A percentile compares a stretch with the other conserved stretches of the same genome.
Conservation (phyloP, 2,329 filamentous ascomycete species). For the Phoma herbarum region DNA sequence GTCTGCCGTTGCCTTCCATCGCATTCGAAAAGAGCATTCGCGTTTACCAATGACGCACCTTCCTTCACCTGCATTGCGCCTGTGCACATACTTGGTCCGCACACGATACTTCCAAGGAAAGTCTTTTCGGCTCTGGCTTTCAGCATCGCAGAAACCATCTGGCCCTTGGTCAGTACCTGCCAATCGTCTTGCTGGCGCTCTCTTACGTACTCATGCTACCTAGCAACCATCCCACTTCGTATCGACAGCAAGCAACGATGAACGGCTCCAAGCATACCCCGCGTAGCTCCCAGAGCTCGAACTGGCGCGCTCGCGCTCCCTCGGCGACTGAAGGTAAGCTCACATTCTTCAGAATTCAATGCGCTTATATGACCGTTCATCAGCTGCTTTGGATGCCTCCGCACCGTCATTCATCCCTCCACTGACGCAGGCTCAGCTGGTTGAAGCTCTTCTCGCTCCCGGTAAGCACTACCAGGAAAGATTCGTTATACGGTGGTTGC, state of each 20-base stretch:
- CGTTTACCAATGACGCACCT: neutral
- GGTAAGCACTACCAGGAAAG: too few relatives aligned
- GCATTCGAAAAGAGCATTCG: neutral
- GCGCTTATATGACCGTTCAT: neutral
- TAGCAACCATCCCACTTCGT: neutral
- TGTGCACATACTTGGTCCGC: slow-evolving; percentile 7
- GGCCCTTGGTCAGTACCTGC: too few relatives aligned
- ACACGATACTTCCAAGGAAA: too few relatives aligned
- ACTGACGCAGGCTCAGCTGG: neutral
- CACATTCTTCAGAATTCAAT: neutral
- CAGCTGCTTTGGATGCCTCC: slow-evolving; percentile 1
- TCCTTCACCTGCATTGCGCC: slow-evolving; percentile 4
- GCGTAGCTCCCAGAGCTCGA: neutral
- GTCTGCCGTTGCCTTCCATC: neutral
- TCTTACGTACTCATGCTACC: too few relatives aligned
- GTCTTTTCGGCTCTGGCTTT: too few relatives aligned
- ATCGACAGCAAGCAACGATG: neutral
- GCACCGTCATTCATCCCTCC: neutral
- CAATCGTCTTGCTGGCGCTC: too few relatives aligned
- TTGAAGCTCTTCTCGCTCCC: neutral
- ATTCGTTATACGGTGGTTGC: too few relatives aligned
- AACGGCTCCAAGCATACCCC: neutral
- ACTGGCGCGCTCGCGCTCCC: neutral
- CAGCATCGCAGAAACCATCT: too few relatives aligned
- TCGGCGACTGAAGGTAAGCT: neutral